Percentiles rank a stretch among this genome's conserved stretches.
Evolutionary conservation across 2,329 filamentous ascomycete genomes (phyloP).

Genomic region (Boeremia exigua): DNA sequence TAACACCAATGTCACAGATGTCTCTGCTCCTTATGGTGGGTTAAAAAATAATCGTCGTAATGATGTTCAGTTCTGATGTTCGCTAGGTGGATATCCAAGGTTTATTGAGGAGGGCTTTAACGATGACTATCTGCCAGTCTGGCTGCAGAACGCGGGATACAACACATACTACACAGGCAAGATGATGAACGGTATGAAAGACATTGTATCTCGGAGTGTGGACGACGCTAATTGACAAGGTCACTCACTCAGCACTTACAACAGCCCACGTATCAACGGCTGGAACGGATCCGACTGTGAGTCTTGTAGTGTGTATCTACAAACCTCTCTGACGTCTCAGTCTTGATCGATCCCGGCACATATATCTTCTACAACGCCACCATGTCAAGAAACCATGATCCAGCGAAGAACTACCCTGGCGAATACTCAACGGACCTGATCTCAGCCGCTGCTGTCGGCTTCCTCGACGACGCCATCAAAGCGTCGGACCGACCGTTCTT

Average conservation of each 20-base stretch:
- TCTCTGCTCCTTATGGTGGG: constrained; percentile 60
- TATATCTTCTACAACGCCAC: constrained; percentile 72
- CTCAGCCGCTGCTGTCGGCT: constrained; percentile 62
- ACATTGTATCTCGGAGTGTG: fast-evolving
- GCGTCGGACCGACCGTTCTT: constrained; percentile 67
- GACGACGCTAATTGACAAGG: constrained; percentile 29
- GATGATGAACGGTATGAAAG: constrained; percentile 62
- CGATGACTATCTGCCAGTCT: constrained; percentile 71
- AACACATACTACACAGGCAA: constrained; percentile 78
- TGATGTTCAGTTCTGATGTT: not conserved
- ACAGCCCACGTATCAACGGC: constrained; percentile 62
- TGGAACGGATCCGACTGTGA: constrained; percentile 62
- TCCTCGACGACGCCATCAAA: constrained; percentile 66
- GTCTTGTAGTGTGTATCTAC: not conserved
- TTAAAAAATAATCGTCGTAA: not conserved
- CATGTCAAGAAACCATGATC: constrained; percentile 65
- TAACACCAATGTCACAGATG: constrained; percentile 73
- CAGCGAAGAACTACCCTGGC: constrained; percentile 62
- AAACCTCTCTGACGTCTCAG: not conserved
- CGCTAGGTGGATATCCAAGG: constrained; percentile 65
- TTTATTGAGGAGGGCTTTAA: constrained; percentile 70
- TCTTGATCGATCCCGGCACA: constrained; percentile 68
- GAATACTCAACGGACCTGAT: constrained; percentile 66
- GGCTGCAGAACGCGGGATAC: constrained; percentile 73
- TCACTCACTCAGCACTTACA: constrained; percentile 66